Conservation (phyloP, 768 basidiomycete genomes). For the Lactarius evosmus region DNA sequence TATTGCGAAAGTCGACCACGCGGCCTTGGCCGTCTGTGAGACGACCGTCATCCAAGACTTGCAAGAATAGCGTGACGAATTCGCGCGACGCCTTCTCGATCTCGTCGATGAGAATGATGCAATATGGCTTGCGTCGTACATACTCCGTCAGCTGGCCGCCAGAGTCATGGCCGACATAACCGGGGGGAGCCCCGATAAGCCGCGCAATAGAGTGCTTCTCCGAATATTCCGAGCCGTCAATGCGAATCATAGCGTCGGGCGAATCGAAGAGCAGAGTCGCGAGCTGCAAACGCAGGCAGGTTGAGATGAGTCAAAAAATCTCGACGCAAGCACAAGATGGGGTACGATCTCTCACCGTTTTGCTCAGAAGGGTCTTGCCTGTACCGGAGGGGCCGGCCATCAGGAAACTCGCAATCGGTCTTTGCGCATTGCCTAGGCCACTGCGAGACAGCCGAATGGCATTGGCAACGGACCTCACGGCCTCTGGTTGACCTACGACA, state of each 20-base stretch:
- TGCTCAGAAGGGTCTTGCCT: slow-evolving; percentile 86
- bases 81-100: slow-evolving; percentile 85
- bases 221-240: slow-evolving; percentile 93
- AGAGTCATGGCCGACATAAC: slow-evolving; percentile 89
- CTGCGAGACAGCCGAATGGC: slow-evolving; percentile 90
- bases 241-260: slow-evolving; percentile 85
- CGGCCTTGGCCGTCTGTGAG: slow-evolving; percentile 93
- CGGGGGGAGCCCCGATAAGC: slow-evolving; percentile 71
- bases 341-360: slow-evolving; percentile 63
- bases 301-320: slow-evolving; percentile 18
- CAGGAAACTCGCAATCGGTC: slow-evolving; percentile 90
- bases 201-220: slow-evolving; percentile 75
- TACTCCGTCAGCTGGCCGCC: slow-evolving; percentile 94
- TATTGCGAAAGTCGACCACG: slow-evolving; percentile 82
- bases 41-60: slow-evolving; percentile 89
- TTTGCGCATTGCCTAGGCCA: slow-evolving; percentile 83
- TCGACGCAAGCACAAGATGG: slow-evolving; percentile 1
- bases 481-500: slow-evolving; percentile 89
- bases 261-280: slow-evolving; percentile 89
- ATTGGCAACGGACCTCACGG: slow-evolving; percentile 89
- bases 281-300: slow-evolving; percentile 47
- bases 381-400: slow-evolving; percentile 92
- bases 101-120: slow-evolving; percentile 81
- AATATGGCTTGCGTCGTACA: slow-evolving; percentile 86
- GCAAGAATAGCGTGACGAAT: slow-evolving; percentile 65